Evolutionary conservation across 805 yeast genomes (phyloP).

Genomic region (Saccharomycopsis oosterbeekiorum): DNA sequence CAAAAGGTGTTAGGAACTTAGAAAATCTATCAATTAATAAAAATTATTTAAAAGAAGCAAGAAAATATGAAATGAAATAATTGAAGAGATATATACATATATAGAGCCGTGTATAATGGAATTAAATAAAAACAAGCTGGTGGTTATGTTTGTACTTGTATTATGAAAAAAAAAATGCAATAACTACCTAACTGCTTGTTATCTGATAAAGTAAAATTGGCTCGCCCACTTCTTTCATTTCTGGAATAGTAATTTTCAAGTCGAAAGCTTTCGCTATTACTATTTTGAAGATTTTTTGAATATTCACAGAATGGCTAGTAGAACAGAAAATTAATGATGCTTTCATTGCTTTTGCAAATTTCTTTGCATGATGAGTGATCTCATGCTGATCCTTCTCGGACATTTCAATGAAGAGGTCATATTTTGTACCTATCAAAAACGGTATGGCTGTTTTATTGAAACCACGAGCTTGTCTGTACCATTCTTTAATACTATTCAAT

Average conservation of each 20-base stretch:
- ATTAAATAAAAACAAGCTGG: background rate
- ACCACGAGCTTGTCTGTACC: conserved; percentile 90
- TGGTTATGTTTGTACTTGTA: background rate
- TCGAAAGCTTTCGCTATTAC: conserved; percentile 87
- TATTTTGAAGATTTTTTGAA: conserved; percentile 87
- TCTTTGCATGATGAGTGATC: conserved; percentile 70
- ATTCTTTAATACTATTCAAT: conserved; percentile 78
- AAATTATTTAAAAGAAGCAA: background rate
- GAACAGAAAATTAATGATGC: conserved; percentile 81
- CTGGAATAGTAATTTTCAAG: conserved; percentile 71
- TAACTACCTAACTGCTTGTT: background rate
- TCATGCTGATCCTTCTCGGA: conserved; percentile 75
- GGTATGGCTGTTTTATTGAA: conserved; percentile 88
- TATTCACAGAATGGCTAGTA: conserved; percentile 83
- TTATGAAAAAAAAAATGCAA: background rate
- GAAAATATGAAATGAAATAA: background rate
- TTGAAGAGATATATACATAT: background rate
- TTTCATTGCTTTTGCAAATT: conserved; percentile 83
- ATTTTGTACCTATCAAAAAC: conserved; percentile 85
- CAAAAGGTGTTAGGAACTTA: conserved; percentile 15
- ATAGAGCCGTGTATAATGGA: background rate
- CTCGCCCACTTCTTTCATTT: conserved; percentile 79
- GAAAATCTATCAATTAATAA: background rate
- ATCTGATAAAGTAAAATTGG: conserved; percentile 62
- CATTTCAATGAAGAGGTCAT: conserved; percentile 74